Evolutionary conservation across 306 rosid species (phyloP).

Genomic region (Fragaria nilgerrensis): DNA sequence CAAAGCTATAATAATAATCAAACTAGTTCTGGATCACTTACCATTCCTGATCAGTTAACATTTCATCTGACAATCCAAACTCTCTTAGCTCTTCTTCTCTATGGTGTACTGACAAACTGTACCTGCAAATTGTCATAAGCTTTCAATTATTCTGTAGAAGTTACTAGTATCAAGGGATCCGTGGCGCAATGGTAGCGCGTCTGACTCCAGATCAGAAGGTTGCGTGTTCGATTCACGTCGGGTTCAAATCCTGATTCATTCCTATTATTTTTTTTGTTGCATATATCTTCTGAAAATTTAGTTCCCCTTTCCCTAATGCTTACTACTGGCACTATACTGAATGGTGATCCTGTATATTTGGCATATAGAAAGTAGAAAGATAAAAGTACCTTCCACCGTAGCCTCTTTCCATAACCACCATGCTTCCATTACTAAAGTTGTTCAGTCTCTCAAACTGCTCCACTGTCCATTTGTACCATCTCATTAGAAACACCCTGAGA

Average conservation of each 20-base stretch:
- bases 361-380: not conserved
- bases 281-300: not conserved
- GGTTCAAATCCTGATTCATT: not conserved
- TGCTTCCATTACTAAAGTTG: constrained; percentile 60
- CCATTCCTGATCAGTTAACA: constrained; percentile 86
- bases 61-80: constrained; percentile 80
- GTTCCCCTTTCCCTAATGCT: too few relatives aligned
- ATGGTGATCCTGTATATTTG: not conserved
- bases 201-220: constrained; percentile 16
- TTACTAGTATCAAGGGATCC: not conserved
- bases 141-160: not conserved
- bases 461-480: constrained; percentile 95
- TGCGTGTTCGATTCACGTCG: constrained; percentile 9
- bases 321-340: not conserved
- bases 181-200: constrained; percentile 15
- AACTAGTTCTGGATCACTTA: constrained; percentile 16
- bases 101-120: constrained; percentile 65
- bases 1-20: not conserved
- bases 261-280: not conserved
- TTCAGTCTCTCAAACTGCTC: constrained; percentile 65
- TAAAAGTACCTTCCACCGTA: constrained; percentile 66
- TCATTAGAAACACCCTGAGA: constrained; percentile 82
- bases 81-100: constrained; percentile 57
- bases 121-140: constrained; percentile 26
- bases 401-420: constrained; percentile 79